Evolutionary conservation across 257 asterid genomes (phyloP), one percentile per base, ranked within the genome.

Genomic region (Hygrophila difformis): DNA sequence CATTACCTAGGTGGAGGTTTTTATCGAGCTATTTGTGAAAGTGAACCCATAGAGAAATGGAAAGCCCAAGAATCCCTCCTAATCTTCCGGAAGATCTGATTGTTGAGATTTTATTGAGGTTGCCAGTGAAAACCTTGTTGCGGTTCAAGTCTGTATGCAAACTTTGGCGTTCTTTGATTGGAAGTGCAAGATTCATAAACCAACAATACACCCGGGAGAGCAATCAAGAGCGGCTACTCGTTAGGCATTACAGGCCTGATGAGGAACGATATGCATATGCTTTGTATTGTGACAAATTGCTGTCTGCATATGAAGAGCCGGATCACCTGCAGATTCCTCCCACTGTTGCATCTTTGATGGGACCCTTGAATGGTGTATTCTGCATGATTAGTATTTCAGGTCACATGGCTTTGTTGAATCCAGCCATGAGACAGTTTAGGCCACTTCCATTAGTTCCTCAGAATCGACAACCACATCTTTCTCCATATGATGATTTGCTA

Each of bases 281-380:
- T 9, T 52, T 66, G 49, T 64, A 21, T 47, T 48, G 2, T 37
- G 76, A 69, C 26, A 65, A 37, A 15, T 26, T 11, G 1, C 44
- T 49, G 44, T 33, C 47, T 47, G 45, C 16, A 23, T 50, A 40
- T 13, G 56, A 55, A 60, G 71, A 59, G 48, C 68, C 67, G 3
- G 47, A 42, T 37, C 55, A 60, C 56, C 59, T 69, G 0, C 76
- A 51, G 17, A 54, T 65, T 24, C 68, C 68, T 1, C 43, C 43
- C 18, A 21, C 45, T 14, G 51, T 39, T 35, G 47, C 53, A 48
- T 49, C 23, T 53, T 41, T 72, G 31, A 45, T 69, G 55, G 78
- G 81, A 10, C 76, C 85, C 2, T 18, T 76, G 44, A 53, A 76
- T 53, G 81, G 78, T 13, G 19, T 77, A 13, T 59, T 72, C 41